These are phyloP conservation scores for Gynostemma pentaphyllum DNA, from an alignment of 306 rosid genomes.

Conservation along the genomic window DNA sequence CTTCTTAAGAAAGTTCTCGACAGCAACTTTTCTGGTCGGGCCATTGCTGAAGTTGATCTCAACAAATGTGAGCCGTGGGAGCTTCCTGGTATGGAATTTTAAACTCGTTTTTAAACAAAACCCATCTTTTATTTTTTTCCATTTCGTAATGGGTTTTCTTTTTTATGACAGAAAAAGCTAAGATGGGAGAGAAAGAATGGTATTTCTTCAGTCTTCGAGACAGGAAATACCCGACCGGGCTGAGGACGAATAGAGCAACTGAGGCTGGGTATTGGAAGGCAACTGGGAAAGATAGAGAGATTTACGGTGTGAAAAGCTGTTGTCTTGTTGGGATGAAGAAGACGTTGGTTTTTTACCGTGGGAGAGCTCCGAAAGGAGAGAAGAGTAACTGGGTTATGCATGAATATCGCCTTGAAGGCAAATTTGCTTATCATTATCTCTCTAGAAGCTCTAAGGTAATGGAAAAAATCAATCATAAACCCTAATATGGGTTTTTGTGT, in stretches of 20 bases:
- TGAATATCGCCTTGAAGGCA: constrained; percentile 96
- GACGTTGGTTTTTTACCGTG: constrained; percentile 80
- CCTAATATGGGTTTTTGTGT: no score
- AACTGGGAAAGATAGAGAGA: constrained; percentile 88
- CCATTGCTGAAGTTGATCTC: constrained; percentile 92
- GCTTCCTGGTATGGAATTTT: constrained; percentile 91
- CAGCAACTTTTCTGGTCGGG: constrained; percentile 56
- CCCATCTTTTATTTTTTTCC: no score
- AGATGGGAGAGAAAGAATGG: constrained; percentile 98
- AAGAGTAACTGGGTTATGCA: constrained; percentile 98
- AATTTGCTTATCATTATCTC: constrained; percentile 77
- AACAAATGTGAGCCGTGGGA: constrained; percentile 99
- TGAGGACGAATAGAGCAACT: constrained; percentile 77
- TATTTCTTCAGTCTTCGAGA: constrained; percentile 84
- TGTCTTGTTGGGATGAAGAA: constrained; percentile 93
- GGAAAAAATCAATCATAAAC: no score
- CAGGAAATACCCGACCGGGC: constrained; percentile 85
- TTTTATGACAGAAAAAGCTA: constrained; percentile 62
- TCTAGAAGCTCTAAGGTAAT: constrained; percentile 65
- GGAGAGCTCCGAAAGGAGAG: constrained; percentile 89
- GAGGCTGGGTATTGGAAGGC: constrained; percentile 99
- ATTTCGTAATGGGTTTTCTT: no score
- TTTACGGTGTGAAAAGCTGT: constrained; percentile 59
- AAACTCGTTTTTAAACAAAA: no score
- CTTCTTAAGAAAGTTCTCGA: constrained; percentile 84